phyloP scores from a whole-genome alignment of 352 stramenopile species.

The Globisporangium ultimum region DNA sequence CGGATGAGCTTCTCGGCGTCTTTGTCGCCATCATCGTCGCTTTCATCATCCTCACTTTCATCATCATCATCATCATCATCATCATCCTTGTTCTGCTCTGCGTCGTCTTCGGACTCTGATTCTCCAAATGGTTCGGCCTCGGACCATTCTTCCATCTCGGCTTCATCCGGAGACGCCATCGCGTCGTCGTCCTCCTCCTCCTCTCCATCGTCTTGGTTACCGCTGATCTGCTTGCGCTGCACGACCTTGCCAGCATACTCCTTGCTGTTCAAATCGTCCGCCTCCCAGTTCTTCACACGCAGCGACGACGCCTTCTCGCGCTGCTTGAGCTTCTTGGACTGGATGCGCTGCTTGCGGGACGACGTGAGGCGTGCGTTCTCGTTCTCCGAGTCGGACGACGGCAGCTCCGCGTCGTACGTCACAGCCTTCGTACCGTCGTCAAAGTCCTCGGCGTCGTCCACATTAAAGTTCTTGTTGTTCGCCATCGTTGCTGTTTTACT shows the following conservation, averaged over 20 bases:
- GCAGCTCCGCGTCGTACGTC: slow-evolving; percentile 26
- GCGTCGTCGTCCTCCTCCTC: slow-evolving; percentile 18
- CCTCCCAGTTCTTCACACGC: slow-evolving; percentile 78
- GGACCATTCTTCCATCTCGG: slow-evolving; percentile 73
- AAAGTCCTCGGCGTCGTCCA: slow-evolving; percentile 81
- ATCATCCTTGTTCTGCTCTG: slow-evolving; percentile 27
- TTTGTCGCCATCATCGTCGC: slow-evolving; percentile 45
- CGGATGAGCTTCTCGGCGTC: slow-evolving; percentile 77
- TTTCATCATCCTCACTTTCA: slow-evolving; percentile 28
- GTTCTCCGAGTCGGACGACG: slow-evolving; percentile 15
- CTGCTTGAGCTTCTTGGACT: slow-evolving; percentile 26
- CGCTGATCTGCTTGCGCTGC: slow-evolving; percentile 50
- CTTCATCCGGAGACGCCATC: slow-evolving; percentile 66
- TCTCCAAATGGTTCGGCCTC: slow-evolving; percentile 77
- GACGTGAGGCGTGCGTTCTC: slow-evolving; percentile 37
- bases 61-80: slow-evolving; percentile 26
- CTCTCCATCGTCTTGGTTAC: background rate
- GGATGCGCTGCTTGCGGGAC: slow-evolving; percentile 58
- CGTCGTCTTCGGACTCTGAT: slow-evolving; percentile 46
- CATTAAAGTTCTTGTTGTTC: slow-evolving; percentile 60
- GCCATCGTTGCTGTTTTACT: slow-evolving; percentile 26
- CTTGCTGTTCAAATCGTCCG: slow-evolving; percentile 36
- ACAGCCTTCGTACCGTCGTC: slow-evolving; percentile 71
- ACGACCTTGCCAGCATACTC: slow-evolving; percentile 81
- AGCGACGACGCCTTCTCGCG: slow-evolving; percentile 56